Conservation (phyloP, 208 protist species). For the Phytomonas sp. region DNA sequence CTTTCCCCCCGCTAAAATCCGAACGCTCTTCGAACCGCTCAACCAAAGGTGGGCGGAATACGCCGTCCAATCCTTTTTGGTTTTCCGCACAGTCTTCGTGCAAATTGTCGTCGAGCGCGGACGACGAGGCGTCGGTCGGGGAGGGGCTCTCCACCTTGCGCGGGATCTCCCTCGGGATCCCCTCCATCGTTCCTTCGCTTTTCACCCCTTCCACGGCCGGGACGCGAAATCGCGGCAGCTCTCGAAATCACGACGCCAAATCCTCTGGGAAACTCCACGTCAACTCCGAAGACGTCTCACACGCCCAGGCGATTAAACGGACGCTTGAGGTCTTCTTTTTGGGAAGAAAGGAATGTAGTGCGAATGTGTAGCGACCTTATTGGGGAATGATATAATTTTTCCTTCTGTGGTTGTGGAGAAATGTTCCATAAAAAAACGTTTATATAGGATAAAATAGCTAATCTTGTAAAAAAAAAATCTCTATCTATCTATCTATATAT, state of each 20-base stretch:
- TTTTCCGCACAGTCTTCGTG: background rate
- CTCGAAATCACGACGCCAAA: background rate
- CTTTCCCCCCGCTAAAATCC: background rate
- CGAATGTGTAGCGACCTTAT: background rate
- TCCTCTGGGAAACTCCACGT: background rate
- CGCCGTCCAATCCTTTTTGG: background rate
- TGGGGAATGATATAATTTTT: background rate
- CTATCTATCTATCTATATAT: slow-evolving; percentile 7
- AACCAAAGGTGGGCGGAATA: background rate
- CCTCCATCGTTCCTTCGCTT: background rate
- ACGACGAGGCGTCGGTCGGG: background rate
- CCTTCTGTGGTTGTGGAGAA: background rate
- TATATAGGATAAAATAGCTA: background rate
- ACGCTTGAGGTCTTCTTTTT: slow-evolving; percentile 32
- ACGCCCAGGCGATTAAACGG: slow-evolving; percentile 22
- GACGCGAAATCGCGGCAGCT: background rate
- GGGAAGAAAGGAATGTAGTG: background rate
- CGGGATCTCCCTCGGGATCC: background rate
- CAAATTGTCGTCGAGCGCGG: background rate
- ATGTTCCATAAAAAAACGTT: background rate
- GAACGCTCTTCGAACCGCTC: background rate
- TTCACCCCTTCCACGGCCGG: background rate
- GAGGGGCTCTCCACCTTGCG: background rate
- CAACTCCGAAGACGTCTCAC: slow-evolving; percentile 14
- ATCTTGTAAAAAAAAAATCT: background rate